Evolutionary conservation across 129 eudicot genomes (phyloP), one percentile per base, ranked within the genome.

Genomic region (Dittrichia graveolens): DNA sequence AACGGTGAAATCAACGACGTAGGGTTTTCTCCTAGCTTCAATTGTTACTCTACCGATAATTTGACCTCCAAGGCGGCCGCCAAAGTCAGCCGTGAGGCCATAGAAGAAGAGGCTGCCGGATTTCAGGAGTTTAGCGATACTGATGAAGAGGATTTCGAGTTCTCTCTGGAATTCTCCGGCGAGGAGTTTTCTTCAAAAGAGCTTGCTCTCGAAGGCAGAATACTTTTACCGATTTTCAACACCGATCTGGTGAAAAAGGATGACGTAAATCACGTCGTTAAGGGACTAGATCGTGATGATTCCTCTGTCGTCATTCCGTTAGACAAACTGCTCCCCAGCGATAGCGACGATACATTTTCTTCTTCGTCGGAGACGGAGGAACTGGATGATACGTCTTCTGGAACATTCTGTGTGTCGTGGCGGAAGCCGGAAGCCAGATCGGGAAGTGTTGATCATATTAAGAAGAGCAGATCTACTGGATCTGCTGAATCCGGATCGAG

Each of bases 71-170:
- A 38, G 11, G 88, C 82, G 2, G 82, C 91, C 35, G 67, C 13
- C 12, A 78, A 65, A 64, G 85, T 85, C 77, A 53, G 75, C 67
- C 69, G 72, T 0, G 90, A 85, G 59, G 11, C 61, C 48, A 38
- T 45, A 10, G 44, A 57, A 54, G 52, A 69, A 40, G 50, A 54
- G 14, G 9, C 15, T 5, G 8, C 65, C 6, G 65, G 37, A 2
- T 44, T 19, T 4, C 43, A 56, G 0, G 76, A 72, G 12, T 59
- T 79, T 6, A 73, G 58, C 9, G 61, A 56, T 14, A 41, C 55
- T 2, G 80, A 80, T 0, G 85, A 80, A 39, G 89, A 72, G 4
- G 86, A 80, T 19, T 88, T 88, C 52, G 91, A 88, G 55, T 85
- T 88, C 74, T 80, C 87, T 0, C 2, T 82, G 7, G 74, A 81